Evolutionary conservation across 176 grass and related monocot genomes (phyloP), one percentile per base, ranked within the genome.

Genomic region (Aechmea fasciata): DNA sequence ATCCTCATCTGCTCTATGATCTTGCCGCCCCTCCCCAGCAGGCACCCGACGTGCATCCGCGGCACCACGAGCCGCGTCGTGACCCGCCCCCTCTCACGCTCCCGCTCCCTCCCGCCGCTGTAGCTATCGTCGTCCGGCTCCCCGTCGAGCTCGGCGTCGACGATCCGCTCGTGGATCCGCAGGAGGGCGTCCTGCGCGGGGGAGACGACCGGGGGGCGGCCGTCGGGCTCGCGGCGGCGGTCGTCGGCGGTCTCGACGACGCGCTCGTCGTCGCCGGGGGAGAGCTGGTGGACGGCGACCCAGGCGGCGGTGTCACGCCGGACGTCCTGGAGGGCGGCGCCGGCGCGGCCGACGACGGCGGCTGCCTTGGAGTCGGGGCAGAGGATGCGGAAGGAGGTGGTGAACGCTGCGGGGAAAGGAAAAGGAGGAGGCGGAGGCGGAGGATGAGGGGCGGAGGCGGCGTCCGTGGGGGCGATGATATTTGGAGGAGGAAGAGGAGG

Each of bases 1-100:
- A 79, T 87, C 75, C 84, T 93, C 94, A 99, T 99, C 76, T 99
- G 94, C 72, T 99, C 94, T 33, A 99, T 99, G 52, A 99, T 99
- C 77, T 99, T 89, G 14, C 94, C 94, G 6, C 89, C 94, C 65
- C 80, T 92, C 12, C 94, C 94, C 19, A 99, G 84, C 62, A 99
- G 78, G 72, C 94, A 99, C 6, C 94, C 94, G 0, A 99, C 94
- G 5, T 99, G 87, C 14, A 85, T 69, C 10, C 84, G 82, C 3
- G 94, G 89, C 67, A 99, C 90, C 17, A 99, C 79, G 55, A 93
- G 84, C 13, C 87, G 80, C 48, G 89, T 85, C 53, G 84, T 93
- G 5, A 92, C 76, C 82, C 88, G 90, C 3, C 79, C 84, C 19
- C 83, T 75, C 79, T 89, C 86, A 55, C 85, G 50, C 63, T 84